Evolutionary conservation across 441 rosid genomes (phyloP).

Genomic region (Pelargonium australe): DNA sequence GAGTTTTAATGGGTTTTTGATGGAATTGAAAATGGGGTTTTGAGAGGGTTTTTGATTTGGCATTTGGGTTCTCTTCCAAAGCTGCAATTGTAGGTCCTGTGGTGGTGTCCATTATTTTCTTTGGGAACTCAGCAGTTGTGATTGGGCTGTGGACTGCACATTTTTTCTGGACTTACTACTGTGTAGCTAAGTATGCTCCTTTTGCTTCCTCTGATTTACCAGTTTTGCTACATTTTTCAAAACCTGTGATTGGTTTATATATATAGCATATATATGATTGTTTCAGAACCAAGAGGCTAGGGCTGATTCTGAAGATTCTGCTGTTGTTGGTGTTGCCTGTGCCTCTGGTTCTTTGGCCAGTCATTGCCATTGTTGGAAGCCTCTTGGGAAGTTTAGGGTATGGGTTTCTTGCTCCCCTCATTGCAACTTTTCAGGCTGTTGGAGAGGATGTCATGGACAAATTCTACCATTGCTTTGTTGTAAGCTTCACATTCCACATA

Average conservation of each 20-base stretch:
- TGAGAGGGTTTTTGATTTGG: too few relatives aligned
- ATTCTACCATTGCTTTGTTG: slow-evolving; percentile 64
- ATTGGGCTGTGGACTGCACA: slow-evolving; percentile 84
- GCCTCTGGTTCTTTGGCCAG: slow-evolving; percentile 68
- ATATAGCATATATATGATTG: neutral
- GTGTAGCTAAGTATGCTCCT: slow-evolving; percentile 53
- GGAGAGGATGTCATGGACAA: slow-evolving; percentile 55
- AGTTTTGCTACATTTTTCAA: neutral
- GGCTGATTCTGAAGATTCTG: slow-evolving; percentile 54
- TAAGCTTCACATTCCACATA: slow-evolving; percentile 21
- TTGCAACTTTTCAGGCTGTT: slow-evolving; percentile 71
- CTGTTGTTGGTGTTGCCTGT: slow-evolving; percentile 50
- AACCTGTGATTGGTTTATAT: neutral
- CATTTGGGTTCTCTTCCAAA: slow-evolving; percentile 19
- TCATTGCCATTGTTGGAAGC: slow-evolving; percentile 58
- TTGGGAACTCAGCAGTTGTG: slow-evolving; percentile 56
- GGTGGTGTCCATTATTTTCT: slow-evolving; percentile 37
- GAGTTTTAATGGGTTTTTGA: too few relatives aligned
- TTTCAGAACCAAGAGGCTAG: slow-evolving; percentile 63
- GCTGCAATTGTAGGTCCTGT: slow-evolving; percentile 52
- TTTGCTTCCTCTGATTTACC: neutral
- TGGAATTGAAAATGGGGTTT: neutral
- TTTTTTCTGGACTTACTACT: slow-evolving; percentile 66
- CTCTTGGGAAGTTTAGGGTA: slow-evolving; percentile 65
- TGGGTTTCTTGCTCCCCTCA: slow-evolving; percentile 62